Evolutionary conservation across 2,329 filamentous ascomycete species (phyloP), one percentile per base, ranked within the genome.

Genomic region (Fusarium anguioides): DNA sequence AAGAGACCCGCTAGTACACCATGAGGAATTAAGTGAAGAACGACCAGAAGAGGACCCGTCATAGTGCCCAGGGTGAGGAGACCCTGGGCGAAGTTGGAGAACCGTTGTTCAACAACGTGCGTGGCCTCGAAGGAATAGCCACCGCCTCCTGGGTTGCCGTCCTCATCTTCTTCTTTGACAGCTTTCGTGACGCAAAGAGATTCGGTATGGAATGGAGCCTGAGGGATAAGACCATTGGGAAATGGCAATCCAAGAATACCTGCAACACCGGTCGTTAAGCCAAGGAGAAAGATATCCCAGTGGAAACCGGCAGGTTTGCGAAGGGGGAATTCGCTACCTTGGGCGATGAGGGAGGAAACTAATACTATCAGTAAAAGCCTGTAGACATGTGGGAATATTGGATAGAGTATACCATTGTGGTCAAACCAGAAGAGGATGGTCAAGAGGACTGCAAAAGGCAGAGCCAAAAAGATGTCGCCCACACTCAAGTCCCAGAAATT

Each of bases 401-500:
- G 11, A 40, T 9, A 31, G 5, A 46, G 66, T 81, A 63, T 81
- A 92, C 90, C 90, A 70, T 96, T 96, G 74, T 96, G 93, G 74
- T 96, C 93, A 75, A 96, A 96, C 81, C 91, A 96, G 75, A 97
- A 97, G 6, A 97, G 80, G 21, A 96, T 89, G 0, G 93, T 97
- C 17, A 97, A 82, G 3, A 97, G 81, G 31, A 96, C 74, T 1
- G 92, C 93, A 79, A 97, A 97, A 0, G 94, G 94, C n/a, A 96
- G 86, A 2, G 94, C 93, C 40, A 94, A 82, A 75, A 97, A 97
- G 8, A 96, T 84, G 56, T 96, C 89, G 1, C 84, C 85, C 8
- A 91, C 87, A 42, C 81, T 81, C 52, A 96, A 84, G 68, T 95
- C 84, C 92, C 93, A 96, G 72, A 97, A 95, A 64, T 88, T 83